phyloP scores from a whole-genome alignment of 345 rosid species.

The Gynandropsis gynandra region DNA sequence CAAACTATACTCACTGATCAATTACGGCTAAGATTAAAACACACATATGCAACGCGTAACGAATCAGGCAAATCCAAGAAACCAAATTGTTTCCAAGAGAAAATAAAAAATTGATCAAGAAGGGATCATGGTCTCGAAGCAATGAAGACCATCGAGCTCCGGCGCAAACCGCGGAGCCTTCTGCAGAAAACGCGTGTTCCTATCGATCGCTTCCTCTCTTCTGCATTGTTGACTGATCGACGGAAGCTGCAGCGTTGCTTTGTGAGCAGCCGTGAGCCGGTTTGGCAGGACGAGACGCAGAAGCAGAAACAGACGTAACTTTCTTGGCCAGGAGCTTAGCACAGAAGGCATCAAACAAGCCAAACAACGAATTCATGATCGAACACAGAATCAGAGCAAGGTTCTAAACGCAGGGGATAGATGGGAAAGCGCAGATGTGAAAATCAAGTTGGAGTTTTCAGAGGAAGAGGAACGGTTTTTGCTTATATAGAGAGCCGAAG shows the following conservation, averaged over 20 bases:
- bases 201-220: conserved; percentile 17
- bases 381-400: no score
- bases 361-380: conserved; percentile 70
- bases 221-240: conserved; percentile 7
- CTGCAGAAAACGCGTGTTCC: not conserved
- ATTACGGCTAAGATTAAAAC: no score
- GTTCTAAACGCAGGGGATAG: no score
- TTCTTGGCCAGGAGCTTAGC: conserved; percentile 51
- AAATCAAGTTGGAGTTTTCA: no score
- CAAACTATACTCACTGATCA: no score
- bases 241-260: conserved; percentile 17
- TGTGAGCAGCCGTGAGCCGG: conserved; percentile 18
- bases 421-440: no score
- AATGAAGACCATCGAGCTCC: conserved; percentile 61
- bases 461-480: no score
- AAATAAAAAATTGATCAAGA: no score
- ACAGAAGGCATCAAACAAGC: conserved; percentile 53
- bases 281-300: no score
- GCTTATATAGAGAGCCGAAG: no score
- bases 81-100: no score
- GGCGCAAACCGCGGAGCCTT: conserved; percentile 40
- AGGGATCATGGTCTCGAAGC: conserved; percentile 54
- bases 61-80: conserved; percentile 15
- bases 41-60: no score
- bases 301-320: conserved; percentile 25